Conservation (phyloP, 2,329 filamentous ascomycete genomes). For the Monilinia laxa region DNA sequence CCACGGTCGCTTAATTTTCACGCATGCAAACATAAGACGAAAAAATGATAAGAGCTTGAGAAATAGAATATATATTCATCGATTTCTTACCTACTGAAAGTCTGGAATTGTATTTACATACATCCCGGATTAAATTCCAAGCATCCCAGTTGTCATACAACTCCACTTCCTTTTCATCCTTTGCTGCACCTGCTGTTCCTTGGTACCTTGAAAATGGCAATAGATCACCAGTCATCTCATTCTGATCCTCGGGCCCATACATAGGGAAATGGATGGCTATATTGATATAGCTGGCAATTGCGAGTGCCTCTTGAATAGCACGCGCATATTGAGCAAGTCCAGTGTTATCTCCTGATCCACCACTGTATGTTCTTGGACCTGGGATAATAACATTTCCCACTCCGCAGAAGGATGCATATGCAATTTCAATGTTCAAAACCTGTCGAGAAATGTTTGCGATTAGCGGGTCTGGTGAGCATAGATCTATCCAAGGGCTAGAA, state of each 20-base stretch:
- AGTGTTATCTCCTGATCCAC: constrained; percentile 48
- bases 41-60: not conserved
- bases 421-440: constrained; percentile 84
- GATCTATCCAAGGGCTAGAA: constrained; percentile 89
- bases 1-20: constrained; percentile 25
- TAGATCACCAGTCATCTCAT: constrained; percentile 41
- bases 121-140: constrained; percentile 83
- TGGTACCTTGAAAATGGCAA: constrained; percentile 37
- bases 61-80: constrained; percentile 34
- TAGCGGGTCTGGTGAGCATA: constrained; percentile 77
- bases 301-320: constrained; percentile 76
- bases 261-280: constrained; percentile 82
- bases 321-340: constrained; percentile 75
- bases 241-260: constrained; percentile 66
- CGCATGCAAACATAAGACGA: not conserved
- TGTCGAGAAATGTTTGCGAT: constrained; percentile 86
- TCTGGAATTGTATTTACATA: constrained; percentile 81
- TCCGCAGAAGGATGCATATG: constrained; percentile 94
- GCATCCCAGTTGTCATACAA: constrained; percentile 85
- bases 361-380: constrained; percentile 67
- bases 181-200: constrained; percentile 41
- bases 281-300: constrained; percentile 71
- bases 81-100: constrained; percentile 75
- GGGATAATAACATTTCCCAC: constrained; percentile 78
- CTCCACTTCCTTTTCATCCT: constrained; percentile 55